Percentiles rank a stretch among this genome's conserved stretches.
phyloP scores from a whole-genome alignment of 2,329 filamentous ascomycete genomes.

The Leptoxyphium fumago region DNA sequence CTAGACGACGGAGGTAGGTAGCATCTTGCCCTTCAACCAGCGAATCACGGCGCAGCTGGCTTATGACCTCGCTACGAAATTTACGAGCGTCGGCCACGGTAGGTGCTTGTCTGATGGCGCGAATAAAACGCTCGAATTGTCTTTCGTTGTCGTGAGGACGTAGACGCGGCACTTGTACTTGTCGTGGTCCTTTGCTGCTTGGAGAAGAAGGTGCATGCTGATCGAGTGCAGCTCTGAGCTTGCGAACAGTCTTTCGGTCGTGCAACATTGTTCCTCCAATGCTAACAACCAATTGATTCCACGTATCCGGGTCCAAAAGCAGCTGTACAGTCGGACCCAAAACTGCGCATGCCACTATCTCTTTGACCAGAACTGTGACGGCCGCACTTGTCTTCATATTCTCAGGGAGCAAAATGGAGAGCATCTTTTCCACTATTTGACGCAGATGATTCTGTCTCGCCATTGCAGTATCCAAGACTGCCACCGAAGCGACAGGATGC shows the following conservation, averaged over 20 bases:
- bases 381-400: constrained; percentile 64
- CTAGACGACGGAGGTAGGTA: constrained; percentile 73
- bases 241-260: constrained; percentile 87
- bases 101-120: constrained; percentile 73
- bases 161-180: constrained; percentile 60
- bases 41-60: constrained; percentile 76
- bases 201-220: constrained; percentile 79
- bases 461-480: constrained; percentile 69
- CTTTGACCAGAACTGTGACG: constrained; percentile 66
- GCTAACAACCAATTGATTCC: constrained; percentile 92
- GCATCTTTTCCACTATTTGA: constrained; percentile 52
- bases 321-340: constrained; percentile 66
- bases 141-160: constrained; percentile 71
- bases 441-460: constrained; percentile 83
- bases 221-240: constrained; percentile 79
- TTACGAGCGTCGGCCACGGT: constrained; percentile 86
- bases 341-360: constrained; percentile 88
- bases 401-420: constrained; percentile 61
- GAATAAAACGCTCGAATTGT: constrained; percentile 86
- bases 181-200: constrained; percentile 41
- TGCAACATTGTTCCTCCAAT: constrained; percentile 63
- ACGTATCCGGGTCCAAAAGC: constrained; percentile 83
- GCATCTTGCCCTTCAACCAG: constrained; percentile 66
- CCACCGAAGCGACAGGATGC: constrained; percentile 70
- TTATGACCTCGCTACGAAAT: constrained; percentile 82